Base-by-base conservation (phyloP, 2,329 filamentous ascomycete species). In the Xylariaceae sp. region DNA sequence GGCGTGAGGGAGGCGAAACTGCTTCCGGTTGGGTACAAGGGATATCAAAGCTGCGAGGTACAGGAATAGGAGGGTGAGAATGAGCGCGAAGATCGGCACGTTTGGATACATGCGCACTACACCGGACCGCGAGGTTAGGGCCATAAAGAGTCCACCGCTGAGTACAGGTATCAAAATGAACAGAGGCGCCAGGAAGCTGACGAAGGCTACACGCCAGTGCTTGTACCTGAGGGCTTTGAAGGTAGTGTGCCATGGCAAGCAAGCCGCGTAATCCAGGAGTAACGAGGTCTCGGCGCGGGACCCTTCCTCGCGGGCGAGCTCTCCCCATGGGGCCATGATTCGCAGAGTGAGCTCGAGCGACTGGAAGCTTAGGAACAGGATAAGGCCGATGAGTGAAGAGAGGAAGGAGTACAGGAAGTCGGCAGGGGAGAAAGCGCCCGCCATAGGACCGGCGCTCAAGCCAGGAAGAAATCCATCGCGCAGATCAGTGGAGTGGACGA, bases 391-490 rank as follows among this genome's bases (percentile, higher is more conserved):
- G 0, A 88, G 62, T 2, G 86, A 83, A 0, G 89, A 89, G 18
- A 92, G 50, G 71, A 92, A 91, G 56, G 83, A 85, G 76, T 92
- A 97, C 44, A 96, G 75, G 73, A 97, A 97, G 72, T 96, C 91
- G 43, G 91, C 90, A 0, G 89, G 78, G 1, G 91, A 95, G 72
- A 95, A 97, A 15, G 88, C 89, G 21, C 76, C 77, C 0, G 73
- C 65, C 3, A 81, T 75, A 1, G 90, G 84, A 2, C 77, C 75
- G 0, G 87, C 84, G 8, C 78, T 74, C 1, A 96, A 75, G 6
- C 80, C 75, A 2, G 92, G 91, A 6, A 80, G 70, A 70, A 96
- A 97, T 7, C 92, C 92, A 6, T 78, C 70, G 30, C 81, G 74
- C 24, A 96, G 78, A 9, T 82, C 81, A 7, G 82, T 85, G 5